Evolutionary conservation across 1,139 yeast species (phyloP).

Genomic region (Pichia sp.): DNA sequence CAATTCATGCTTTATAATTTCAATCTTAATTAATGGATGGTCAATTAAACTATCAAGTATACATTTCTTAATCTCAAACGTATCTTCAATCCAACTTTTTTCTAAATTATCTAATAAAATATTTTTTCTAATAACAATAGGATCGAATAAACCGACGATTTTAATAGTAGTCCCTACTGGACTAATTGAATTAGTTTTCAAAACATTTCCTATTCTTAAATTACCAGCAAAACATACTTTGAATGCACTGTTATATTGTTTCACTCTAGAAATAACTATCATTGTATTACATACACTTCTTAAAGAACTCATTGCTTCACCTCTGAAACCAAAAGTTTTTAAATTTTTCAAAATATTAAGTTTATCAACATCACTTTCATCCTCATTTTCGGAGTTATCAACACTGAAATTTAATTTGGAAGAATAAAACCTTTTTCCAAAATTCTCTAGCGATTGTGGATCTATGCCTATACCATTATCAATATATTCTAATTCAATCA

Average conservation of each 20-base stretch:
- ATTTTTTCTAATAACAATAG: conserved; percentile 52
- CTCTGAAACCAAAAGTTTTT: conserved; percentile 69
- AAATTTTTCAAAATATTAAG: conserved; percentile 44
- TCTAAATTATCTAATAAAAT: conserved; percentile 21
- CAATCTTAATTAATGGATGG: conserved; percentile 29
- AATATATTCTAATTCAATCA: conserved; percentile 41
- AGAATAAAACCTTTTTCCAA: conserved; percentile 65
- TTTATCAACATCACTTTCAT: conserved; percentile 11
- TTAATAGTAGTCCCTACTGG: conserved; percentile 46
- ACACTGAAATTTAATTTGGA: conserved; percentile 44
- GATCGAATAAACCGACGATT: conserved; percentile 44
- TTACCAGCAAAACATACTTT: conserved; percentile 17
- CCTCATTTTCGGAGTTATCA: not conserved
- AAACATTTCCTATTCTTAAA: conserved; percentile 4
- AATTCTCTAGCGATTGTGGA: conserved; percentile 45
- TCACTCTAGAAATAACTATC: conserved; percentile 34
- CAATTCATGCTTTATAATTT: conserved; percentile 22
- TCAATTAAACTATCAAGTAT: conserved; percentile 33
- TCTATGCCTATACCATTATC: conserved; percentile 82
- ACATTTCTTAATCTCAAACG: conserved; percentile 33
- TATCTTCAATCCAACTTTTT: conserved; percentile 25
- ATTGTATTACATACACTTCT: conserved; percentile 31
- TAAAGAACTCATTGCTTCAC: conserved; percentile 52
- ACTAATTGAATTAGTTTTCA: conserved; percentile 1
- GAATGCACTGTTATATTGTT: conserved; percentile 27